Evolutionary conservation across 495 filamentous ascomycete genomes (phyloP), one percentile per base, ranked within the genome.

Genomic region (Aeminium ludgeri): DNA sequence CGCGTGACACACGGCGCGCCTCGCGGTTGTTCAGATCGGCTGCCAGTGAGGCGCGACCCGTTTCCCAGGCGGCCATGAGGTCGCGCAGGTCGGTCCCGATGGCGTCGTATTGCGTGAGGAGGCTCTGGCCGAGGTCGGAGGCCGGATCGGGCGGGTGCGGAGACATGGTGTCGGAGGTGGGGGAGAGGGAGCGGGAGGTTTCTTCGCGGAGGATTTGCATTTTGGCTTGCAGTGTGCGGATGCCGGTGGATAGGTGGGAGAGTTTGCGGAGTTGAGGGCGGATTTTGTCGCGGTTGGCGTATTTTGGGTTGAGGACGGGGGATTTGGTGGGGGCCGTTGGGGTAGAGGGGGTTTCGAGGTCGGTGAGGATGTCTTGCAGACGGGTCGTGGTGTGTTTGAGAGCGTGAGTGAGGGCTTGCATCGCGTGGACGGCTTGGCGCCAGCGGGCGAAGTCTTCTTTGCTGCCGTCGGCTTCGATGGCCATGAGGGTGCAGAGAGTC

Each of bases 171-270:
- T 89, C 78, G 33, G 78, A 74, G 6, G 80, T 68, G 48, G 76
- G 74, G 50, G 85, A 78, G 15, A 92, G 62, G 37, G 73, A 72
- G 46, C 71, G 72, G 49, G 81, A 79, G 5, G 83, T 85, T 58
- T 94, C 85, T 60, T 97, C 89, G 27, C 86, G 77, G 33, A 95
- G 62, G 12, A 97, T 67, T 40, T 92, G 85, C 66, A 97, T 77
- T 59, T 94, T 95, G 20, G 89, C 89, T 57, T 96, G 87, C 18
- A 97, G 73, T 7, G 82, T 81, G 10, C 84, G 77, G 39, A 97
- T 87, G 15, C 86, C 86, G 47, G 86, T 81, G 1, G 85, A 91
- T 18, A 97, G 69, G 4, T 80, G 78, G 57, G 78, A 82, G 33
- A 97, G 66, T 52, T 86, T 83, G 44, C 82, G 74, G 35, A 92